These are phyloP conservation scores for Protomyces gravidus DNA, from an alignment of 1,139 yeast genomes.

Conservation along the genomic window DNA sequence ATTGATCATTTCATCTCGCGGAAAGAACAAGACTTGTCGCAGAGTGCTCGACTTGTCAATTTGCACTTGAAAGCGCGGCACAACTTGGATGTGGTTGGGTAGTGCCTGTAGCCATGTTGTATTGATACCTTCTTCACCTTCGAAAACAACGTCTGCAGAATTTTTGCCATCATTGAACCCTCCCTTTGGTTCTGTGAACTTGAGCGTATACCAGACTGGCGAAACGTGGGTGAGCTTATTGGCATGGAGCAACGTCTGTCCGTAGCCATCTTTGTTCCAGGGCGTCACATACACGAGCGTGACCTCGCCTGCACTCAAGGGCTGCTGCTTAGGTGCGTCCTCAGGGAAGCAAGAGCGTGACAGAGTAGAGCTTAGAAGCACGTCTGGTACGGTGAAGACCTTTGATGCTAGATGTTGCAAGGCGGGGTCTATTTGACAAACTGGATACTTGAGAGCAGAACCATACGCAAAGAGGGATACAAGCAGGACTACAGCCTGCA, in stretches of 20 bases:
- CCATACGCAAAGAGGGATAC: neutral
- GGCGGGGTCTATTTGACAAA: neutral
- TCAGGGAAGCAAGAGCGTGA: neutral
- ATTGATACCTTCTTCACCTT: conserved; percentile 7
- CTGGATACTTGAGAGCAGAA: neutral
- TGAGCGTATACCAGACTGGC: conserved; percentile 24
- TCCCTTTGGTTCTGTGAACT: neutral
- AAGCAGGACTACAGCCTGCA: neutral
- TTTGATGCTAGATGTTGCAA: neutral
- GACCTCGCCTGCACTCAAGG: neutral
- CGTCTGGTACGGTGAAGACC: neutral
- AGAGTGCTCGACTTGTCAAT: neutral
- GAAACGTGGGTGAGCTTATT: conserved; percentile 16
- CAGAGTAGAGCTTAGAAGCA: neutral
- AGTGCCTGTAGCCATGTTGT: conserved; percentile 9
- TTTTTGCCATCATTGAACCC: neutral
- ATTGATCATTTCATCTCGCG: conserved; percentile 6
- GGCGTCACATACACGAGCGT: conserved; percentile 21
- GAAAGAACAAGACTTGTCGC: conserved; percentile 20
- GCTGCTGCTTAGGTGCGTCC: neutral
- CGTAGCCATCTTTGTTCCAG: conserved; percentile 19
- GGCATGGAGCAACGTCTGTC: conserved; percentile 7
- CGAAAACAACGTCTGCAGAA: neutral
- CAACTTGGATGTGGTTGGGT: conserved; percentile 6
- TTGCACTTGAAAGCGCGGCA: conserved; percentile 19